These are phyloP conservation scores for Mixia osmundae DNA, from an alignment of 1,284 basidiomycete genomes.

Conservation along the genomic window DNA sequence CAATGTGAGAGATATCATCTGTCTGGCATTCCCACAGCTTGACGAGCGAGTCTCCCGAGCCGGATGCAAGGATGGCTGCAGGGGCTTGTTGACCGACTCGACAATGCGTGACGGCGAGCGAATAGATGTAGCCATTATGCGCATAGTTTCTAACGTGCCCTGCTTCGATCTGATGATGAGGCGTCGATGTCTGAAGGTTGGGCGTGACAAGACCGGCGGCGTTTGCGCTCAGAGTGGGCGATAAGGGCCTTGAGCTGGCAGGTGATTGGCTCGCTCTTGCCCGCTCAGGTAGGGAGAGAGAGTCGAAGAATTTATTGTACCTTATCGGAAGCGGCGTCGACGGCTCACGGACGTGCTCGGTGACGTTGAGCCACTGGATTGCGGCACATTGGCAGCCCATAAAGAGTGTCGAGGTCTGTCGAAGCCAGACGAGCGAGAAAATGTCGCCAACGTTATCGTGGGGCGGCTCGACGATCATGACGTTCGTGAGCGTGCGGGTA, in stretches of 20 bases:
- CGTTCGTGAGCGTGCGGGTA: slow-evolving; percentile 38
- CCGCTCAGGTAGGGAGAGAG: not conserved
- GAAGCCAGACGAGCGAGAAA: slow-evolving; percentile 62
- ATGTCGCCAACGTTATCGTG: slow-evolving; percentile 73
- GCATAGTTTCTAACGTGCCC: slow-evolving; percentile 57
- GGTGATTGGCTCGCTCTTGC: not conserved
- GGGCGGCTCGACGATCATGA: slow-evolving; percentile 62
- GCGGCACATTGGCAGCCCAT: slow-evolving; percentile 54
- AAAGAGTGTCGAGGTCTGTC: slow-evolving; percentile 3
- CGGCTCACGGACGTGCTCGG: slow-evolving; percentile 11
- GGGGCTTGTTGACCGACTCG: slow-evolving; percentile 35
- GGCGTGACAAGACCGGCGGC: slow-evolving; percentile 3
- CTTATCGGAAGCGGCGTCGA: slow-evolving; percentile 21
- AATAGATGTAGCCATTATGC: slow-evolving; percentile 85
- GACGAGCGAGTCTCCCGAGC: slow-evolving; percentile 3
- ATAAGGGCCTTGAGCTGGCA: slow-evolving; percentile 1
- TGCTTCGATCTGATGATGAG: slow-evolving; percentile 33
- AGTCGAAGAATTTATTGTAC: slow-evolving; percentile 58
- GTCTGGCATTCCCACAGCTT: not conserved
- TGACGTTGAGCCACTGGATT: slow-evolving; percentile 57
- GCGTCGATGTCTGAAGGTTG: too few species aligned
- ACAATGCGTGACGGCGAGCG: slow-evolving; percentile 36
- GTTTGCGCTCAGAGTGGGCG: not conserved
- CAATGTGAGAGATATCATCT: not conserved
- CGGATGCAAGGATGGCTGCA: not conserved